Evolutionary conservation across 129 eudicot genomes (phyloP).

Genomic region (Artemisia argyi): DNA sequence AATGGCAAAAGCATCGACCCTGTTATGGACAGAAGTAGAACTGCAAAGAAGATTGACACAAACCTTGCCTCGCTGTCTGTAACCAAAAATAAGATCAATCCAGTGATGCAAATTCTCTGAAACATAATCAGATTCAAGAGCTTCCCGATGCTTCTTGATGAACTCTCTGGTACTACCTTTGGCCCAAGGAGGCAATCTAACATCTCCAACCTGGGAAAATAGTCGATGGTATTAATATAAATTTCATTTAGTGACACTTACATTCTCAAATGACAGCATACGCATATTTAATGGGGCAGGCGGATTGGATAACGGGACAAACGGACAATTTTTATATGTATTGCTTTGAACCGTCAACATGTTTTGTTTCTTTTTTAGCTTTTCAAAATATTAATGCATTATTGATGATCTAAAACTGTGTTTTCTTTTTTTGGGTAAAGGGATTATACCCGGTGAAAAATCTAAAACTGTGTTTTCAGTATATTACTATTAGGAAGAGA

Average conservation of each 20-base stretch:
- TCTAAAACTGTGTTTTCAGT: neutral
- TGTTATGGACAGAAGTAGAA: neutral
- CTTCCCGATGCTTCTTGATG: conserved; percentile 96
- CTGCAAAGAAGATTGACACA: conserved; percentile 8
- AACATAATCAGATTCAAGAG: conserved; percentile 89
- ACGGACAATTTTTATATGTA: neutral
- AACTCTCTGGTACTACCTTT: conserved; percentile 95
- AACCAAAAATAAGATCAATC: conserved; percentile 97
- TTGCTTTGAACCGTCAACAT: neutral
- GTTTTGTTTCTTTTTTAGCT: conserved; percentile 1
- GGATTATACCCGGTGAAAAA: too few species aligned
- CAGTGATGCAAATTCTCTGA: conserved; percentile 97
- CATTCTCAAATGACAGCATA: conserved; percentile 10
- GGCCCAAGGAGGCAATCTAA: conserved; percentile 95
- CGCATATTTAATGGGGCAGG: neutral
- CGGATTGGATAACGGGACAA: neutral
- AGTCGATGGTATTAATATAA: neutral
- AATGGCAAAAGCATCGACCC: neutral
- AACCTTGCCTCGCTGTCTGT: conserved; percentile 96
- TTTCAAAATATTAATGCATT: neutral
- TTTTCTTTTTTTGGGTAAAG: too few species aligned
- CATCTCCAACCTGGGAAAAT: conserved; percentile 76
- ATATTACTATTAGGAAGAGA: neutral
- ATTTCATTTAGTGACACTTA: conserved; percentile 4
- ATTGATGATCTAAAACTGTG: neutral